Percentiles rank a stretch among this genome's conserved stretches.
Conservation (phyloP, 1,284 basidiomycete species). For the Trichosporon sp. region DNA sequence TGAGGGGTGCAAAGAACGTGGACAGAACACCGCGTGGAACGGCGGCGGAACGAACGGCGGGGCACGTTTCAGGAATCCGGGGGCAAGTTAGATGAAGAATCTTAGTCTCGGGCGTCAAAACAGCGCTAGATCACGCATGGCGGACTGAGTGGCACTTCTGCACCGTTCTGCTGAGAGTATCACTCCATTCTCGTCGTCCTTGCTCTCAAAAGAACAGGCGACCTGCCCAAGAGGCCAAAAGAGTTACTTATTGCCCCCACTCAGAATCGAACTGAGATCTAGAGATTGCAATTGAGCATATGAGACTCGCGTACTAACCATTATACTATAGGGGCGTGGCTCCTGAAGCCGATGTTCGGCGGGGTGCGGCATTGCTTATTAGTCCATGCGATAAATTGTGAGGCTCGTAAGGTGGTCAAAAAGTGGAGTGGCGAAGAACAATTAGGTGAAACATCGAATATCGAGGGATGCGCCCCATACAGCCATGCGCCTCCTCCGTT, state of each 20-base stretch:
- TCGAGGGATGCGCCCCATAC: no score
- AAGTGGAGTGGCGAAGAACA: no score
- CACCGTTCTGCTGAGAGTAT: neutral
- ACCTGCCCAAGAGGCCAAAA: neutral
- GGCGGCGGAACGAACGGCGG: neutral
- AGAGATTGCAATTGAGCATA: conserved; percentile 17
- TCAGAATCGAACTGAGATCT: conserved; percentile 20
- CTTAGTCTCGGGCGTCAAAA: neutral
- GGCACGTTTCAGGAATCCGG: neutral
- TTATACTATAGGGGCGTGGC: conserved; percentile 14
- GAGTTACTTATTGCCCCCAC: conserved; percentile 9
- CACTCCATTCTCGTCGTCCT: neutral
- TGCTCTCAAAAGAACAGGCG: neutral
- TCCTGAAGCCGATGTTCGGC: neutral
- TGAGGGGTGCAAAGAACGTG: neutral
- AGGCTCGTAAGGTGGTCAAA: no score
- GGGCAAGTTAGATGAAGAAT: neutral
- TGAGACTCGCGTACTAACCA: conserved; percentile 19
- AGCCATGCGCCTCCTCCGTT: no score
- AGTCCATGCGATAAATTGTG: neutral
- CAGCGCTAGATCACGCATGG: neutral
- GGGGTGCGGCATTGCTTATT: neutral
- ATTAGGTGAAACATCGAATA: no score
- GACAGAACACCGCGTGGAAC: no score
- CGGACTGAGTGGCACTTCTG: neutral